Base-by-base conservation (phyloP, 352 stramenopile genomes). In the Globisporangium iwayamae region DNA sequence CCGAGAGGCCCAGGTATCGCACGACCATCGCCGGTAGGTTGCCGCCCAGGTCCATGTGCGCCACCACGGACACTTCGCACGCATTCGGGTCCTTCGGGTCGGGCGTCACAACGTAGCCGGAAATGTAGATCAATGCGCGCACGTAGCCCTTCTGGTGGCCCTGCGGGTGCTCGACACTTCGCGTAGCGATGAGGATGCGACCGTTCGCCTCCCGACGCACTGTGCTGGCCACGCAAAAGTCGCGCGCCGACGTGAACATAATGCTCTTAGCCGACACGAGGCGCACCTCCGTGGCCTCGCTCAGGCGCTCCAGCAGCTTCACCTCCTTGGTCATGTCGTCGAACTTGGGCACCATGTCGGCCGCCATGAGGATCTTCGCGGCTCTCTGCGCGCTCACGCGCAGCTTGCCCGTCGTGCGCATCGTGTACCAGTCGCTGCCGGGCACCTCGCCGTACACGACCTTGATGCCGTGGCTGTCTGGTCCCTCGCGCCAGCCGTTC, bases 321-420 rank as follows among this genome's bases (percentile, higher is more conserved):
- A 89, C 78, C 41, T 90, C 78, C 70, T 87, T 87, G 18, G 83
- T 94, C 79, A 92, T 89, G 32, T 92, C 84, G 52, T 94, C 85
- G 55, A 87, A 90, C 66, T 85, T 87, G 10, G 83, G 83, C 18
- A 89, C 81, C 72, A 85, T 85, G 36, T 90, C 72, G 32, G 71
- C 62, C 28, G 73, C 65, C 61, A 79, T 75, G 34, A 94, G 70
- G 36, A 90, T 67, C 14, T 68, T 54, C 18, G 81, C 79, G 14
- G 75, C 79, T 53, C 81, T 84, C 30, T 75, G 69, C 25, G 81
- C 75, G 55, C 72, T 83, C 43, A 87, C 83, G 46, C 76, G 57
- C 16, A 94, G 61, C 69, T 67, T 80, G 53, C 78, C 81, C 14
- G 75, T 85, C 2, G 83, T 90, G 66, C 79, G 79, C 79, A 94